Evolutionary conservation across 1,284 basidiomycete genomes (phyloP).

Genomic region (Psilocybe mexicana): DNA sequence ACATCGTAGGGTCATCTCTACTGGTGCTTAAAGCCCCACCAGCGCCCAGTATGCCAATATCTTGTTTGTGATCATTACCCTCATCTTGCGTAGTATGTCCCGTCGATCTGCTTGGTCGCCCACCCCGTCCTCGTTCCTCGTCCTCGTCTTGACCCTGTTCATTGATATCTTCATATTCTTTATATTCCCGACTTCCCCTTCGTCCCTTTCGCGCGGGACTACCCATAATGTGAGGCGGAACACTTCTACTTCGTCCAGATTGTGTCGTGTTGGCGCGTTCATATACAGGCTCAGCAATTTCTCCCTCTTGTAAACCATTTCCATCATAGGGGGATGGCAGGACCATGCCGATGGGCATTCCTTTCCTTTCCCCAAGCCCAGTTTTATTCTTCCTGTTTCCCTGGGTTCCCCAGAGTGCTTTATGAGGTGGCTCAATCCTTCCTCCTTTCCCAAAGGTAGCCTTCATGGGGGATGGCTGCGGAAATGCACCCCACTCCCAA

Average conservation of each 20-base stretch:
- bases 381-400: slow-evolving; percentile 19
- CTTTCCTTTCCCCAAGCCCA: slow-evolving; percentile 16
- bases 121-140: slow-evolving; percentile 9
- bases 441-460: slow-evolving; percentile 46
- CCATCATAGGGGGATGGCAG: slow-evolving; percentile 22
- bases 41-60: slow-evolving; percentile 39
- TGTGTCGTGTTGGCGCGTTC: slow-evolving; percentile 20
- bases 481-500: slow-evolving; percentile 87
- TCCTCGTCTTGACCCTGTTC: slow-evolving; percentile 22
- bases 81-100: neutral
- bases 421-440: slow-evolving; percentile 27
- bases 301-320: slow-evolving; percentile 9
- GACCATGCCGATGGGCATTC: slow-evolving; percentile 18
- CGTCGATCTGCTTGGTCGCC: neutral
- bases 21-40: slow-evolving; percentile 55
- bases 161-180: slow-evolving; percentile 33
- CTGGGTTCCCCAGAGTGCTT: slow-evolving; percentile 10
- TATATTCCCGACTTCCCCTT: slow-evolving; percentile 32
- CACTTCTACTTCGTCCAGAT: slow-evolving; percentile 48
- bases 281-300: slow-evolving; percentile 27
- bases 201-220: slow-evolving; percentile 36
- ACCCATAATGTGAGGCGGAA: slow-evolving; percentile 52
- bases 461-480: slow-evolving; percentile 71
- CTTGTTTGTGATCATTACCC: neutral
- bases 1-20: slow-evolving; percentile 50